These are phyloP conservation scores for Pinus tabuliformis DNA, from an alignment of 75 land plant genomes.

Conservation along the genomic window DNA sequence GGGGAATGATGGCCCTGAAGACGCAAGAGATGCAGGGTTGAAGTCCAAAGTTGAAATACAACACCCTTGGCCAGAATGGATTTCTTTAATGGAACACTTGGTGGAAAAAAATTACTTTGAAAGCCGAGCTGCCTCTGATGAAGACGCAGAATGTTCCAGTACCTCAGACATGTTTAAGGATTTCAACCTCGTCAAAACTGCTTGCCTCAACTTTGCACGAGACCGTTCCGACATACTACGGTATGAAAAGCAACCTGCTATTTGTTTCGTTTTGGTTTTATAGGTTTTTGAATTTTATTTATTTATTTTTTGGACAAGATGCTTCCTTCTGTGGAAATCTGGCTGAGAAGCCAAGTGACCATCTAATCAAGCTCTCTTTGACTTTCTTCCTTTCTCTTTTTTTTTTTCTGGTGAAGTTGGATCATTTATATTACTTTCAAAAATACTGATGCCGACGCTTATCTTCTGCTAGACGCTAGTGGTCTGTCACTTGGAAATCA, in stretches of 20 bases:
- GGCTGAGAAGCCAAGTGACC: too few relatives aligned
- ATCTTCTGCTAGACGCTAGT: too few relatives aligned
- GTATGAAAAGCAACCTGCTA: constrained; percentile 15
- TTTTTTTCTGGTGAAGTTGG: too few relatives aligned
- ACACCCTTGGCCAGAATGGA: constrained; percentile 60
- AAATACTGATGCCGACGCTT: too few relatives aligned
- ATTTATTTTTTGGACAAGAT: too few relatives aligned
- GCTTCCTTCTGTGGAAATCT: too few relatives aligned
- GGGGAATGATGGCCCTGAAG: not conserved
- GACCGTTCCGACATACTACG: constrained; percentile 56
- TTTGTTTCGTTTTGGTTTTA: too few relatives aligned
- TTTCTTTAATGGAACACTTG: constrained; percentile 41
- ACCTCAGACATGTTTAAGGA: constrained; percentile 16
- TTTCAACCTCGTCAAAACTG: constrained; percentile 29
- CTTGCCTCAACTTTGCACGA: constrained; percentile 59
- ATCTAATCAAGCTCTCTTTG: too few relatives aligned
- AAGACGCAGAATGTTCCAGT: not conserved
- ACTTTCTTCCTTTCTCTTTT: too few relatives aligned
- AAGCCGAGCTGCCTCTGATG: not conserved
- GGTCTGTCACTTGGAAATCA: too few relatives aligned
- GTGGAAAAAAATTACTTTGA: constrained; percentile 43
- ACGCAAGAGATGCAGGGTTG: constrained; percentile 8
- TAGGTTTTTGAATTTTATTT: too few relatives aligned
- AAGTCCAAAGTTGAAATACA: not conserved
- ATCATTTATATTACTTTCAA: too few relatives aligned